Conservation (phyloP, 106 monocot genomes). For the Iris macrosiphon region DNA sequence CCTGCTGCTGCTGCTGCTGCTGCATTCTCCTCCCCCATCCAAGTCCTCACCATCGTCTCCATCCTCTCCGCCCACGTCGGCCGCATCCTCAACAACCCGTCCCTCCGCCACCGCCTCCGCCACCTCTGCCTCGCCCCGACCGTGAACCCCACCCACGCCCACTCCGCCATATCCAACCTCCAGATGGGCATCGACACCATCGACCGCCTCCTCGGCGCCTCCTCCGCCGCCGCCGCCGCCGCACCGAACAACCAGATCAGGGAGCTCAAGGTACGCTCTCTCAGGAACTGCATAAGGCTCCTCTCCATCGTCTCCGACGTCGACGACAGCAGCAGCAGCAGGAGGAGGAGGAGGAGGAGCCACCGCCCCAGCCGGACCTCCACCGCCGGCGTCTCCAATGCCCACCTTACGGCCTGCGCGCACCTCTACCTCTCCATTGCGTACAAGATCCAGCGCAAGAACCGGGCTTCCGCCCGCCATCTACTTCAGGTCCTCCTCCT, state of each 20-base stretch:
- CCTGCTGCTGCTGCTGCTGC: conserved; percentile 2
- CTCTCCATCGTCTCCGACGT: conserved; percentile 47
- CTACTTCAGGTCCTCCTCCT: conserved; percentile 11
- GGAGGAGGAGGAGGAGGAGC: background rate
- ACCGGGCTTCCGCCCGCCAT: conserved; percentile 6
- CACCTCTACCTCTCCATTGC: conserved; percentile 4
- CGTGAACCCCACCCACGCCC: background rate
- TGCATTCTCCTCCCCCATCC: conserved; percentile 6
- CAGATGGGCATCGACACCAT: conserved; percentile 3
- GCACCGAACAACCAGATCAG: too few species aligned
- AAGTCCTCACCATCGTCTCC: background rate
- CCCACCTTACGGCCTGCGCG: background rate
- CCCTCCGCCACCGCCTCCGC: background rate
- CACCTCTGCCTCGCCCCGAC: conserved; percentile 10
- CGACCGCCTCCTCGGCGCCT: background rate
- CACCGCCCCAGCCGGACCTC: background rate
- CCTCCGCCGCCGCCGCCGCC: background rate
- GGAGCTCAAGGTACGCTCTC: conserved; percentile 42
- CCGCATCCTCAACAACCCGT: conserved; percentile 1
- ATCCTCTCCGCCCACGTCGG: conserved; percentile 6
- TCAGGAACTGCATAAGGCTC: conserved; percentile 64
- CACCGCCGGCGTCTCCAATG: background rate
- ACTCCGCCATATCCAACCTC: conserved; percentile 4
- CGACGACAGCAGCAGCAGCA: background rate
- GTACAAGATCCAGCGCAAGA: conserved; percentile 7